Evolutionary conservation across 768 basidiomycete species (phyloP).

Genomic region (Terana coerulea): DNA sequence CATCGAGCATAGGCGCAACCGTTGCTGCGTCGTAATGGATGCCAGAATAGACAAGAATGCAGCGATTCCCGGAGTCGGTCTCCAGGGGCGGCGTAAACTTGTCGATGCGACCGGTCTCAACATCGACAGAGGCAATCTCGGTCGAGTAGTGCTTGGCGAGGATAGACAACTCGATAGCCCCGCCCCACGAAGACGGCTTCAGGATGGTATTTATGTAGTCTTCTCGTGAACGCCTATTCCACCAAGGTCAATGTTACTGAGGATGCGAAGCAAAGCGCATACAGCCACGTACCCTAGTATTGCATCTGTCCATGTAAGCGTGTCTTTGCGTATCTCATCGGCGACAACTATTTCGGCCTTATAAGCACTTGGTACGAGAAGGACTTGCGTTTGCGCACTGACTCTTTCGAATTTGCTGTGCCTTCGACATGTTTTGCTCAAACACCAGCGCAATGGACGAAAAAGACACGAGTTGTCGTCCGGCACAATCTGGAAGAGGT

Average conservation of each 20-base stretch:
- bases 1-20: conserved; percentile 71
- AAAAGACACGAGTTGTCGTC: conserved; percentile 98
- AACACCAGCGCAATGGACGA: conserved; percentile 83
- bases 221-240: conserved; percentile 53
- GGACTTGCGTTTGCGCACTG: conserved; percentile 18
- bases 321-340: conserved; percentile 70
- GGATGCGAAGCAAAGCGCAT: background rate
- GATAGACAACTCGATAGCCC: conserved; percentile 89
- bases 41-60: conserved; percentile 87
- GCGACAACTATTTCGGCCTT: conserved; percentile 60
- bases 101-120: conserved; percentile 89
- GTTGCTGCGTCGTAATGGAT: conserved; percentile 96
- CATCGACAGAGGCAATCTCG: conserved; percentile 88
- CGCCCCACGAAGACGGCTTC: conserved; percentile 85
- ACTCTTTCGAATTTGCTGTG: conserved; percentile 72
- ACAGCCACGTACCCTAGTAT: conserved; percentile 69
- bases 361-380: background rate
- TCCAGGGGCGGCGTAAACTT: conserved; percentile 59
- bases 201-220: conserved; percentile 81
- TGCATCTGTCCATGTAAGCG: conserved; percentile 74
- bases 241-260: no score
- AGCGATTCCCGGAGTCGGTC: conserved; percentile 33
- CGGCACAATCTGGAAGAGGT: conserved; percentile 93
- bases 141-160: conserved; percentile 78
- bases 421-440: conserved; percentile 74